Base-by-base conservation (phyloP, 169 alveolate genomes). In the Plasmodium adleri region DNA sequence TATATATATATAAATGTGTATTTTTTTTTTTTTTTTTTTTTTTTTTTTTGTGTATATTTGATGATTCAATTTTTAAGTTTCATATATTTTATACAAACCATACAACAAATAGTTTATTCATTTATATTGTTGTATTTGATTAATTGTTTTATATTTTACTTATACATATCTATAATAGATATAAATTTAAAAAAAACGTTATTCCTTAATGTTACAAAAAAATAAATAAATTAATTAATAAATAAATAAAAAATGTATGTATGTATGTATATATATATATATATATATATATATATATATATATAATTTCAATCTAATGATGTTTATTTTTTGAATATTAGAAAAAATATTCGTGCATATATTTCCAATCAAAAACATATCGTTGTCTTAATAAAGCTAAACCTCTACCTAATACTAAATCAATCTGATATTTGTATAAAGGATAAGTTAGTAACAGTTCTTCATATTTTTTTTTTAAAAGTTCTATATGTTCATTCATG, bases 261-360 rank as follows among this genome's bases (percentile, higher is more conserved):
- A 7, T 66, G 2, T 66, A 49, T n/a, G n/a, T n/a, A n/a, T n/a
- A n/a, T n/a, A n/a, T 28, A n/a, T 49, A 13, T 28, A 39, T 67
- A 22, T 28, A 52, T 67, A 52, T 24, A 50, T 67, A 17, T 17
- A 39, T 5, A 12, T 52, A 43, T 13, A 67, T 67, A 22, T 12
- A 20, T 32, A 22, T 59, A 67, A 20, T 28, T 28, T 26, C 24
- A 20, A n/a, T 13, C 13, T 32, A 24, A 6, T 28, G 54, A 74
- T 24, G 20, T 58, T 22, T 22, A 26, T 56, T 28, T 28, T 39
- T 39, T 39, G 47, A 59, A 39, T 32, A 56, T 68, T 15, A 83
- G 17, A 83, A 83, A 50, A 83, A 83, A 43, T 68, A 83, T 22
- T 83, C 73, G 22, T 83, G 91, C 91, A 83, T 83, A 62, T 83